These are phyloP conservation scores for Neofusicoccum laricinum DNA, from an alignment of 2,329 filamentous ascomycete genomes.

Conservation along the genomic window DNA sequence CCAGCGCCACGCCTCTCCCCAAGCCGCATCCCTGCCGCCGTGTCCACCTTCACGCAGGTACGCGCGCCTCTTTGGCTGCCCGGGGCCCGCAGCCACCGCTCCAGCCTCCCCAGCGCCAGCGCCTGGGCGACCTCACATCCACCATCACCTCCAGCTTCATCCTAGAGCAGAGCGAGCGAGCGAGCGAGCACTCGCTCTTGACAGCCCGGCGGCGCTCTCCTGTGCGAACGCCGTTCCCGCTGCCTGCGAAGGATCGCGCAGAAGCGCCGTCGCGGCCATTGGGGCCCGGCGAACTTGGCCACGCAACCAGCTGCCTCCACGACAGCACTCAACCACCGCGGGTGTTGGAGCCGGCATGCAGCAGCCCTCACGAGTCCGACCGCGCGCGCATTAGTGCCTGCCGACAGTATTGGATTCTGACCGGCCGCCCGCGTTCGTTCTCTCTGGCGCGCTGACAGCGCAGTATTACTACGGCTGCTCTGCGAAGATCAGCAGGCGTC, in stretches of 20 bases:
- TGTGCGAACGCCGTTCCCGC: not conserved
- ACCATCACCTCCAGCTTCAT: not conserved
- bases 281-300: not conserved
- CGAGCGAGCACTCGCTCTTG: not conserved
- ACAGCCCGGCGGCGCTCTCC: too few relatives aligned
- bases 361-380: not conserved
- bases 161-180: too few relatives aligned
- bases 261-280: not conserved
- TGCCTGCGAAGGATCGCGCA: not conserved
- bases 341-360: not conserved
- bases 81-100: not conserved
- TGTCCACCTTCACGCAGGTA: not conserved
- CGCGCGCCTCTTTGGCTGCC: not conserved
- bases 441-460: too few relatives aligned
- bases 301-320: constrained; percentile 3
- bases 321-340: not conserved
- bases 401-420: not conserved
- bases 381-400: not conserved
- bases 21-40: not conserved
- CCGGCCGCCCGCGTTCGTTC: too few relatives aligned
- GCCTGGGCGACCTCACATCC: not conserved
- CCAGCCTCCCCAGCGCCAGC: not conserved
- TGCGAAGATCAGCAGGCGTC: not conserved
- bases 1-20: not conserved
- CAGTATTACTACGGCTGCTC: not conserved